Conservation (phyloP, 306 rosid genomes). For the Betula pendula region DNA sequence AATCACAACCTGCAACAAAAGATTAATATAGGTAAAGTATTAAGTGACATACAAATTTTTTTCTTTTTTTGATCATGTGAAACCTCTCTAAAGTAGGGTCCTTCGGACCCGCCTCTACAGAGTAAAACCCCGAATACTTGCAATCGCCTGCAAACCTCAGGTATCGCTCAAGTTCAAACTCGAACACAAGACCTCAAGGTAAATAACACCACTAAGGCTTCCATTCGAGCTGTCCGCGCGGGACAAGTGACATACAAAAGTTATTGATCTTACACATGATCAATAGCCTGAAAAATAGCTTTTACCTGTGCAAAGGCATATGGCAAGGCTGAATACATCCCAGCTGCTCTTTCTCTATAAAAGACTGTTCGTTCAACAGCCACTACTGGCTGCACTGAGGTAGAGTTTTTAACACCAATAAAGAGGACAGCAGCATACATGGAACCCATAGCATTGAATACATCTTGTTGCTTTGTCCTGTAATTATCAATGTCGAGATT, state of each 20-base stretch:
- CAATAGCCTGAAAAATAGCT: too few relatives aligned
- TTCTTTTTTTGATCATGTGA: background rate
- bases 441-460: slow-evolving; percentile 53
- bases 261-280: too few relatives aligned
- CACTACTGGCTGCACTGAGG: slow-evolving; percentile 53
- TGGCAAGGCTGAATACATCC: slow-evolving; percentile 65
- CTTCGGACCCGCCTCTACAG: too few relatives aligned
- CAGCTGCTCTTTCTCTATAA: slow-evolving; percentile 63
- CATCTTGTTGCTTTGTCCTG: slow-evolving; percentile 34
- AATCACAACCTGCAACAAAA: slow-evolving; percentile 42
- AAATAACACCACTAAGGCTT: too few relatives aligned
- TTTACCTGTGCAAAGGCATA: slow-evolving; percentile 63
- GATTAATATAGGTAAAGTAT: background rate
- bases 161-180: too few relatives aligned
- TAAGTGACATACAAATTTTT: background rate
- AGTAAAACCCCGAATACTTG: too few relatives aligned
- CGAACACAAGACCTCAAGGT: too few relatives aligned
- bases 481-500: background rate
- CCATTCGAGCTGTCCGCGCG: too few relatives aligned
- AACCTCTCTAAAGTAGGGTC: too few relatives aligned
- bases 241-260: too few relatives aligned
- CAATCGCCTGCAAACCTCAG: too few relatives aligned
- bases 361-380: slow-evolving; percentile 60
- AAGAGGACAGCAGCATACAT: slow-evolving; percentile 55
- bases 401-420: slow-evolving; percentile 51